Percentiles rank a stretch among this genome's conserved stretches.
phyloP scores from a whole-genome alignment of 108 stramenopile genomes.

The Nitzschia sp. region DNA sequence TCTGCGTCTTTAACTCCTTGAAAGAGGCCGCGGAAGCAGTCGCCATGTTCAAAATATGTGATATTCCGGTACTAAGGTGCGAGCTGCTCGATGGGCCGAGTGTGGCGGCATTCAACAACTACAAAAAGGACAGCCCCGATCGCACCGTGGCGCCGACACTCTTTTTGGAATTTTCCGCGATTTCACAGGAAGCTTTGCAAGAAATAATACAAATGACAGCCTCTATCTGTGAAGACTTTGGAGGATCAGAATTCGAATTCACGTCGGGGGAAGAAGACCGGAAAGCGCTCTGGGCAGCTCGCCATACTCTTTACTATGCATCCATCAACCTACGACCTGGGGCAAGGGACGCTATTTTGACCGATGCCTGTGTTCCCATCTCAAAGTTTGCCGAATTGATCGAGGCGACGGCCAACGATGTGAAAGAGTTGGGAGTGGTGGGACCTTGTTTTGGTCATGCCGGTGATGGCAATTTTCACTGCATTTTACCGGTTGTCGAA shows the following conservation, averaged over 20 bases:
- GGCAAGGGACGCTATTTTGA: constrained; percentile 60
- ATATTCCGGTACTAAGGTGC: constrained; percentile 65
- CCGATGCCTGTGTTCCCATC: constrained; percentile 96
- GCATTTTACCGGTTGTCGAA: constrained; percentile 75
- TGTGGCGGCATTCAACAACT: constrained; percentile 69
- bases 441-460: constrained; percentile 95
- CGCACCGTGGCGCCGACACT: constrained; percentile 52
- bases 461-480: constrained; percentile 98
- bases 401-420: constrained; percentile 62
- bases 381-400: constrained; percentile 84
- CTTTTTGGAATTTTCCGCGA: constrained; percentile 83
- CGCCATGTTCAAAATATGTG: constrained; percentile 58
- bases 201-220: constrained; percentile 53
- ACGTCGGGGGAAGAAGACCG: constrained; percentile 60
- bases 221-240: constrained; percentile 57
- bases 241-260: constrained; percentile 55
- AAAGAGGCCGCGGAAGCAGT: constrained; percentile 77
- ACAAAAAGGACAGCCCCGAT: constrained; percentile 8
- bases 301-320: constrained; percentile 85
- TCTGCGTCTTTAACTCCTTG: constrained; percentile 72
- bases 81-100: constrained; percentile 83
- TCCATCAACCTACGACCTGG: constrained; percentile 62
- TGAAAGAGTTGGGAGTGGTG: constrained; percentile 63
- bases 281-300: constrained; percentile 84
- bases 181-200: constrained; percentile 37